phyloP scores from a whole-genome alignment of 148 eudicot genomes.

The Vaccinium vitisidaea region DNA sequence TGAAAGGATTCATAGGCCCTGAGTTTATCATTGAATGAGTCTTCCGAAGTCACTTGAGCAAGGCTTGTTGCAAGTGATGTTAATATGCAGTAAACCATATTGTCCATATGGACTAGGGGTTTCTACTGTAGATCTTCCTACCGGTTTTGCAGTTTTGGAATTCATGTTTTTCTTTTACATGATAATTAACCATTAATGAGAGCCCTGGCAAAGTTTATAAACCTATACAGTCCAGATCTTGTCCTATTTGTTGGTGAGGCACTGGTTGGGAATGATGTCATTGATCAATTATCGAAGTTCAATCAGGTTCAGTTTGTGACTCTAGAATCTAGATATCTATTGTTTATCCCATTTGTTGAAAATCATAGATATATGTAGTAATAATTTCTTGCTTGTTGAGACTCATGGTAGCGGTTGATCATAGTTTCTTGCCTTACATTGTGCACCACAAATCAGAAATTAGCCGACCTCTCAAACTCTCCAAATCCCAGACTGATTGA shows the following conservation, averaged over 20 bases:
- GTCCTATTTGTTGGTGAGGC: conserved; percentile 96
- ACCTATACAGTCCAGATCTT: conserved; percentile 81
- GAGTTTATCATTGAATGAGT: neutral
- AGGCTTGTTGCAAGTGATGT: neutral
- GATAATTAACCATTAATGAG: conserved; percentile 97
- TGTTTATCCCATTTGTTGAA: too few relatives aligned
- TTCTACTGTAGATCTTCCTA: neutral
- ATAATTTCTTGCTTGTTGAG: too few relatives aligned
- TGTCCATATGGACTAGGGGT: neutral
- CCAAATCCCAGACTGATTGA: too few relatives aligned
- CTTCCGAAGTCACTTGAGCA: neutral
- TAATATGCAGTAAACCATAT: neutral
- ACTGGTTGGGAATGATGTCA: conserved; percentile 93
- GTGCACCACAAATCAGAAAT: neutral
- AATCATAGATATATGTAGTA: too few relatives aligned
- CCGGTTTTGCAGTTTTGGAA: neutral
- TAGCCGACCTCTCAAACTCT: too few relatives aligned
- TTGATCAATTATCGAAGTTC: conserved; percentile 87
- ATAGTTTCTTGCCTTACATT: neutral
- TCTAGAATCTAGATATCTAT: too few relatives aligned
- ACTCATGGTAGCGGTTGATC: neutral
- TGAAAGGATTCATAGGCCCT: neutral
- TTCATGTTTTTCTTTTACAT: conserved; percentile 31
- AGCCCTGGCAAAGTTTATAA: conserved; percentile 79
- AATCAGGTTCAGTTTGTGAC: conserved; percentile 53